These are phyloP conservation scores for Auricularia sp. DNA, from an alignment of 768 basidiomycete species.

Conservation along the genomic window DNA sequence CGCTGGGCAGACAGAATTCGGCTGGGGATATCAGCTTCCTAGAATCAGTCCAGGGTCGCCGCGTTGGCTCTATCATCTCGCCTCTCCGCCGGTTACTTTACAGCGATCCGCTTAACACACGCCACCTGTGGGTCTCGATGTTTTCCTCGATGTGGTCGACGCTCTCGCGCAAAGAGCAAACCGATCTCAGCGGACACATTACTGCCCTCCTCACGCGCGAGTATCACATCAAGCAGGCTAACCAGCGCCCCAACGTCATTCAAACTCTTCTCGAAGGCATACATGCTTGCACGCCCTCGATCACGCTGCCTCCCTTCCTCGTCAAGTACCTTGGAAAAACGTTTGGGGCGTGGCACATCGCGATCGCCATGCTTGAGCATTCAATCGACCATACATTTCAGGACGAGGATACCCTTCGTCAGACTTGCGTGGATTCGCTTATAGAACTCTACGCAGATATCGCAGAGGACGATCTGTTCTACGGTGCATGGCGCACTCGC, in stretches of 20 bases:
- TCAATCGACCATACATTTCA: conserved; percentile 74
- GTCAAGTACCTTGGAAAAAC: conserved; percentile 95
- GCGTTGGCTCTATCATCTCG: conserved; percentile 41
- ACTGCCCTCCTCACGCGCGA: conserved; percentile 87
- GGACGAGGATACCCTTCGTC: conserved; percentile 68
- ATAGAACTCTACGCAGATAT: conserved; percentile 94
- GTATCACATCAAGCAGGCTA: conserved; percentile 82
- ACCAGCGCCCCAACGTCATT: conserved; percentile 83
- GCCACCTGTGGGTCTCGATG: conserved; percentile 77
- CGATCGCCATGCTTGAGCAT: conserved; percentile 71
- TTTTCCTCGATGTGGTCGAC: conserved; percentile 83
- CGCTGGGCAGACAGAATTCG: conserved; percentile 38
- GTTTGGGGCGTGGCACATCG: conserved; percentile 91
- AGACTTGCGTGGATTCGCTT: conserved; percentile 80
- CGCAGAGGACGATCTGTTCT: conserved; percentile 93
- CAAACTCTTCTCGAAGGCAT: conserved; percentile 81
- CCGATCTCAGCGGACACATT: conserved; percentile 80
- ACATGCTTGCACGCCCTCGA: conserved; percentile 74
- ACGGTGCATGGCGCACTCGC: conserved; percentile 89
- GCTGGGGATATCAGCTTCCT: conserved; percentile 75
- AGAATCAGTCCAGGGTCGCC: conserved; percentile 66
- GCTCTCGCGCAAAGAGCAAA: conserved; percentile 78
- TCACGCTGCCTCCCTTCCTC: conserved; percentile 87
- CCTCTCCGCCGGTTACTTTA: conserved; percentile 77
- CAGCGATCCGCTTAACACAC: conserved; percentile 65